Conservation (phyloP, 2,329 filamentous ascomycete species). For the Coniochaeta hoffmannii region DNA sequence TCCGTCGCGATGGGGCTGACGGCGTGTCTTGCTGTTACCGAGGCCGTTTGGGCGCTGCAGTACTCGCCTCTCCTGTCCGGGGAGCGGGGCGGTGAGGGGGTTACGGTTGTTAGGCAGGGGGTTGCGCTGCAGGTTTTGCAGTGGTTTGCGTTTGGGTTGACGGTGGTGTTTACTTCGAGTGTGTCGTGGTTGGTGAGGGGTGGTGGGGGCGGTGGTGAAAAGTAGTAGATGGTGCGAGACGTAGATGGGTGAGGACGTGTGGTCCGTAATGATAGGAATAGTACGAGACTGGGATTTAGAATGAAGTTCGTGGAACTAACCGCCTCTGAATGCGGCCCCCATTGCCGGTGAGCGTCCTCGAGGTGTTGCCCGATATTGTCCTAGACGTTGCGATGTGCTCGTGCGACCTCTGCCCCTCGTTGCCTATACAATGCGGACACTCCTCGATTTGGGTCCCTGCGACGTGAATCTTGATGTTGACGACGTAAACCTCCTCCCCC, state of each 20-base stretch:
- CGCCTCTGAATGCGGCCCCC: background rate
- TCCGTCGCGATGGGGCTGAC: conserved; percentile 14
- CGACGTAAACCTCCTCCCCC: background rate
- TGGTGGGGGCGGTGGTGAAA: background rate
- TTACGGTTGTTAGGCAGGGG: conserved; percentile 13
- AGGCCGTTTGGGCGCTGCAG: conserved; percentile 13
- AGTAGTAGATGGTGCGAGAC: background rate
- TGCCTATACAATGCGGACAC: background rate
- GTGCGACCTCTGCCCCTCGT: background rate
- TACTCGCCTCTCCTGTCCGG: conserved; percentile 6
- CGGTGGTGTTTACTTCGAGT: conserved; percentile 12
- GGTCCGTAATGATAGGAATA: no score
- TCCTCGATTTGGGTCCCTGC: background rate
- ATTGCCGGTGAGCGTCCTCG: background rate
- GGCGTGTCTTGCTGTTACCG: conserved; percentile 12
- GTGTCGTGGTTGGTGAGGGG: conserved; percentile 11
- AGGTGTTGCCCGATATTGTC: no score
- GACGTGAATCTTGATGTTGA: background rate
- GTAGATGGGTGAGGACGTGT: no score
- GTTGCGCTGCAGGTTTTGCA: conserved; percentile 18
- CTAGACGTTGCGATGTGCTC: background rate
- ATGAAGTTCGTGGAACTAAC: background rate
- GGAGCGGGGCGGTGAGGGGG: conserved; percentile 1
- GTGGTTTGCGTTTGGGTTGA: conserved; percentile 18
- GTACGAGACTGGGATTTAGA: background rate